Conservation (phyloP, 352 stramenopile genomes). For the Phytophthora ramorum region DNA sequence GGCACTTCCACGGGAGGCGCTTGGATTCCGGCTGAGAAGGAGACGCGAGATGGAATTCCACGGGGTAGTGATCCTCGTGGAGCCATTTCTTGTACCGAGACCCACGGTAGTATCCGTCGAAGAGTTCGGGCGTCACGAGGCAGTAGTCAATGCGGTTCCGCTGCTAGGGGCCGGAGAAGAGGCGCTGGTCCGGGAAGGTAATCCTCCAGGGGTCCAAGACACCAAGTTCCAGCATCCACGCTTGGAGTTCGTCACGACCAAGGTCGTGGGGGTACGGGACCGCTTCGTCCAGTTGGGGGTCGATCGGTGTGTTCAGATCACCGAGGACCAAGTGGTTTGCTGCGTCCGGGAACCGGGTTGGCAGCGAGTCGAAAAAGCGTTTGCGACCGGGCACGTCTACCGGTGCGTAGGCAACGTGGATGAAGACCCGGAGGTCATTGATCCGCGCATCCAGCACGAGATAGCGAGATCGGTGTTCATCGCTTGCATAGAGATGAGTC, state of each 20-base stretch:
- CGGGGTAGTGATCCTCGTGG: not conserved
- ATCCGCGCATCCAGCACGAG: not conserved
- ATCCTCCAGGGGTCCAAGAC: not conserved
- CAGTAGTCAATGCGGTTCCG: constrained; percentile 4
- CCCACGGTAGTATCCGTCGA: not conserved
- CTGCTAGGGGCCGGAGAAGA: not conserved
- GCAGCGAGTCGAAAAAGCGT: not conserved
- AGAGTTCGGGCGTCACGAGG: not conserved
- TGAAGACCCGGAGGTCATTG: not conserved
- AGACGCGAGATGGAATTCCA: not conserved
- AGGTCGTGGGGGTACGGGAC: not conserved
- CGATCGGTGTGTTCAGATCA: not conserved
- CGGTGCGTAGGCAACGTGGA: constrained; percentile 10
- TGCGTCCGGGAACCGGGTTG: not conserved
- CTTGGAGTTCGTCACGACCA: not conserved
- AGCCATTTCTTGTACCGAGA: not conserved
- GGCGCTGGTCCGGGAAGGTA: not conserved
- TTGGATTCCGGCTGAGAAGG: not conserved
- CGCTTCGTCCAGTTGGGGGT: not conserved
- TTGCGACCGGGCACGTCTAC: not conserved
- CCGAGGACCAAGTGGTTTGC: not conserved
- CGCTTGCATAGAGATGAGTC: not conserved
- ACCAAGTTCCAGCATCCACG: not conserved
- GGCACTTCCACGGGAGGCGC: not conserved
- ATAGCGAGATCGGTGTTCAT: not conserved